Base-by-base conservation (phyloP, 129 eudicot genomes). In the Tagetes patula region DNA sequence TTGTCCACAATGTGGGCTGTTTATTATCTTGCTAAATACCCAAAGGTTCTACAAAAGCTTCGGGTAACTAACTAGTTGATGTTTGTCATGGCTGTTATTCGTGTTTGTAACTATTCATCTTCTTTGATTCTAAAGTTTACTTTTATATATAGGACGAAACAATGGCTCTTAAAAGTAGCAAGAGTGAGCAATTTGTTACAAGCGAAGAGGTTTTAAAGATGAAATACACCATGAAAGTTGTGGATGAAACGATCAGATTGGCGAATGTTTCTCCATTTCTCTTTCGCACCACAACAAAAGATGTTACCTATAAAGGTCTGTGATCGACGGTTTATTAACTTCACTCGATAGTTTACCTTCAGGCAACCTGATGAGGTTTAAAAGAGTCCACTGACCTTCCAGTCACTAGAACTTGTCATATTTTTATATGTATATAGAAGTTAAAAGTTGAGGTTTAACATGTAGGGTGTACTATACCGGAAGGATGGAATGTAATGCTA, bases 11-110 rank as follows among this genome's bases (percentile, higher is more conserved):
- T 74, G 79, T 88, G 88, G 91, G 85, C 84, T 52, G 47, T 85
- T 38, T 85, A 85, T 79, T 82, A 75, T 42, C 86, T 88, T 45
- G 95, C 95, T 27, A 85, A 83, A 62, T 83, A 74, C 46, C 90
- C 95, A 7, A 49, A 75, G 74, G 91, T 85, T 76, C 88, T 88
- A 75, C 63, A 85, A 39, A 85, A 81, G 74, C 95, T 88, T 65
- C 90, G 79, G 90, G 95, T 88, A 83, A n/a, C n/a, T n/a, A n/a
- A n/a, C 36, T 53, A 31, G 9, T 5, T 58, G n/a, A 30, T 67
- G 0, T 30, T 9, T 34, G n/a, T n/a, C n/a, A n/a, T n/a, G n/a
- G n/a, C 3, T 20, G 27, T n/a, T 50, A 8, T 7, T 41, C 20
- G 10, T 30, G 39, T 52, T 8, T 1, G 5, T 75, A 13, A 3